Percentiles rank a stretch among this genome's conserved stretches.
These are phyloP conservation scores for Penicillium lagena DNA, from an alignment of 495 filamentous ascomycete genomes.

Conservation along the genomic window DNA sequence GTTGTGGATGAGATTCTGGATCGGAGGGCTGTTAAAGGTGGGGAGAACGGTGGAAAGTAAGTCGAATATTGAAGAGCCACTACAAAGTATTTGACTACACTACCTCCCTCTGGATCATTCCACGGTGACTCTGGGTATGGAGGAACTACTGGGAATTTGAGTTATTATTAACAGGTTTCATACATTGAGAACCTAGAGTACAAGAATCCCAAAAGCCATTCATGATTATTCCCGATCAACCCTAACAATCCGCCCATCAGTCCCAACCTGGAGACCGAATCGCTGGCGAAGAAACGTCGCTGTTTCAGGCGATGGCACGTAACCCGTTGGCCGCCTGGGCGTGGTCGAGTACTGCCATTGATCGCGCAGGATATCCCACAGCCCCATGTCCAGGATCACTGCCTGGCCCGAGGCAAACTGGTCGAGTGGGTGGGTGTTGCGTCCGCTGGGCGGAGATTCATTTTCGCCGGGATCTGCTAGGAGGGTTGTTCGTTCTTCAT, in stretches of 20 bases:
- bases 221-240: slow-evolving; percentile 15
- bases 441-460: slow-evolving; percentile 18
- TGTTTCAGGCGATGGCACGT: slow-evolving; percentile 30
- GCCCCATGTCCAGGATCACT: slow-evolving; percentile 60
- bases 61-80: not conserved
- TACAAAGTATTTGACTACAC: not conserved
- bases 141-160: no score
- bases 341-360: slow-evolving; percentile 47
- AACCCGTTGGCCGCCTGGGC: slow-evolving; percentile 18
- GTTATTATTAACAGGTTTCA: no score
- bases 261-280: slow-evolving; percentile 34
- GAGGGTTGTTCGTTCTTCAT: slow-evolving; percentile 40
- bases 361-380: slow-evolving; percentile 58
- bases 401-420: slow-evolving; percentile 61
- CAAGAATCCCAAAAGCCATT: not conserved
- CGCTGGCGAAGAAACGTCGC: slow-evolving; percentile 38
- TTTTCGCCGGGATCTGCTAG: slow-evolving; percentile 35
- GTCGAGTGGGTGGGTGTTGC: slow-evolving; percentile 46
- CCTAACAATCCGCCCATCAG: slow-evolving; percentile 33
- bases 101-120: not conserved
- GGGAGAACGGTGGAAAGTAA: slow-evolving; percentile 7
- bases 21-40: slow-evolving; percentile 39
- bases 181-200: slow-evolving; percentile 5
- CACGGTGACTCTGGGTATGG: no score
- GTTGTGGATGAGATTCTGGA: slow-evolving; percentile 86